These are phyloP conservation scores for Tylopilus cervinicoccineus DNA, from an alignment of 768 basidiomycete genomes.

Conservation along the genomic window DNA sequence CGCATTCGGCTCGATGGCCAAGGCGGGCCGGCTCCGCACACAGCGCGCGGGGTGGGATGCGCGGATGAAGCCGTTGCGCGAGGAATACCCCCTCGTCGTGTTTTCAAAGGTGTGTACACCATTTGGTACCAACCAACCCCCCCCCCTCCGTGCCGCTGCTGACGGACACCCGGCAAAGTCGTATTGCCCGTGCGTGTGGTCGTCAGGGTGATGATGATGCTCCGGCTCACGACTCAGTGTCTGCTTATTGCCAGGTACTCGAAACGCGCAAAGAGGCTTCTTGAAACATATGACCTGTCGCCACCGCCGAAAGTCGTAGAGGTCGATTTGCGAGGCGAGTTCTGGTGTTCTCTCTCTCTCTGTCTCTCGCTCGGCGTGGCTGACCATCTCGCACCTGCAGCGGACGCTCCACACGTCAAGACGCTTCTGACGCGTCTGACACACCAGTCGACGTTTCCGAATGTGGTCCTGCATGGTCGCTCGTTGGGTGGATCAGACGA, in stretches of 20 bases:
- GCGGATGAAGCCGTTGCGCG: constrained; percentile 40
- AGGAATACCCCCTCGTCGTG: constrained; percentile 62
- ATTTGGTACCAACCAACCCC: constrained; percentile 16
- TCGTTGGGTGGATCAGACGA: constrained; percentile 68
- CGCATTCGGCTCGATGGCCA: constrained; percentile 37
- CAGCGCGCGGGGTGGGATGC: constrained; percentile 39
- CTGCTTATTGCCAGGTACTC: constrained; percentile 23
- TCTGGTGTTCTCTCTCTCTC: too few relatives aligned
- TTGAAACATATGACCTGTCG: constrained; percentile 53
- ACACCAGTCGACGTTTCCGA: constrained; percentile 67
- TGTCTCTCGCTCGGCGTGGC: neutral
- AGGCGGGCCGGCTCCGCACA: neutral
- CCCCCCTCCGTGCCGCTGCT: neutral
- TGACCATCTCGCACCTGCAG: constrained; percentile 30
- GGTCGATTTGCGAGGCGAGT: constrained; percentile 65
- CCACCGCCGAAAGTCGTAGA: constrained; percentile 71
- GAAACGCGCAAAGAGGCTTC: constrained; percentile 40
- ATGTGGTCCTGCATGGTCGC: constrained; percentile 59
- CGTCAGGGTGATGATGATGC: neutral
- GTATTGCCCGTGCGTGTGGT: constrained; percentile 65
- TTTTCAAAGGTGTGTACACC: constrained; percentile 67
- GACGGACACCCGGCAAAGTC: constrained; percentile 32
- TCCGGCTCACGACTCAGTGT: neutral
- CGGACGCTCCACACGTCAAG: constrained; percentile 63
- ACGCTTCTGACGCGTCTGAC: constrained; percentile 63